These are phyloP conservation scores for Thielaviopsis populi DNA, from an alignment of 2,329 filamentous ascomycete genomes.

Conservation along the genomic window DNA sequence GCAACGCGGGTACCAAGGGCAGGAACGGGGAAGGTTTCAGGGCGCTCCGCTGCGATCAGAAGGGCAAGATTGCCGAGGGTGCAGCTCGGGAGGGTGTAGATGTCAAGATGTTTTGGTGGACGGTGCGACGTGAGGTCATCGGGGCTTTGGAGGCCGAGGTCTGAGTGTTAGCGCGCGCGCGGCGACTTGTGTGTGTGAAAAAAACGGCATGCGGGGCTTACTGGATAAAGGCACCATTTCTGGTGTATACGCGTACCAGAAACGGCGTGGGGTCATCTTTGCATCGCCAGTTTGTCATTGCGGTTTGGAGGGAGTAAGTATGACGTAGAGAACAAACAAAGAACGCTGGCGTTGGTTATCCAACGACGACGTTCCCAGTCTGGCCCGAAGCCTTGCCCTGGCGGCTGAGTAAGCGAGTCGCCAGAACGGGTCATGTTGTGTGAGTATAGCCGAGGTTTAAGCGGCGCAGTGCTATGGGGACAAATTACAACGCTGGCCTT, in stretches of 20 bases:
- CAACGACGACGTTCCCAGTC: neutral
- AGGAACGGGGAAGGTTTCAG: constrained; percentile 54
- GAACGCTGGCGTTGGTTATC: neutral
- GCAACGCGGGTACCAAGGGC: constrained; percentile 70
- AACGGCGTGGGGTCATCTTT: constrained; percentile 50
- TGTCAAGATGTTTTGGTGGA: constrained; percentile 53
- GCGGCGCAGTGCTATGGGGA: neutral
- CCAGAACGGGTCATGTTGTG: too few species aligned
- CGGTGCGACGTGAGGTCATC: constrained; percentile 50
- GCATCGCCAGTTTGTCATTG: constrained; percentile 9
- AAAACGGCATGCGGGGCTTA: constrained; percentile 22
- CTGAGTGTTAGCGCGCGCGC: neutral
- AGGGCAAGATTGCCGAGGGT: constrained; percentile 68
- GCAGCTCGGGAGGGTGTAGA: constrained; percentile 77
- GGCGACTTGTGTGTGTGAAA: neutral
- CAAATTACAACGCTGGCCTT: neutral
- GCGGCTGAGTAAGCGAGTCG: too few species aligned
- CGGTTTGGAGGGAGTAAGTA: constrained; percentile 17
- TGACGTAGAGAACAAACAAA: neutral
- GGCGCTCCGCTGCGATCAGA: constrained; percentile 52
- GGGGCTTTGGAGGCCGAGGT: constrained; percentile 32
- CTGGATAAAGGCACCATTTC: constrained; percentile 57
- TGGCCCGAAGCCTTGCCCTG: too few species aligned
- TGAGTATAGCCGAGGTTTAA: constrained; percentile 1
- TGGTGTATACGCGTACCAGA: constrained; percentile 73